Evolutionary conservation across 1,284 basidiomycete species (phyloP).

Genomic region (Fistulinella cinereoalba): DNA sequence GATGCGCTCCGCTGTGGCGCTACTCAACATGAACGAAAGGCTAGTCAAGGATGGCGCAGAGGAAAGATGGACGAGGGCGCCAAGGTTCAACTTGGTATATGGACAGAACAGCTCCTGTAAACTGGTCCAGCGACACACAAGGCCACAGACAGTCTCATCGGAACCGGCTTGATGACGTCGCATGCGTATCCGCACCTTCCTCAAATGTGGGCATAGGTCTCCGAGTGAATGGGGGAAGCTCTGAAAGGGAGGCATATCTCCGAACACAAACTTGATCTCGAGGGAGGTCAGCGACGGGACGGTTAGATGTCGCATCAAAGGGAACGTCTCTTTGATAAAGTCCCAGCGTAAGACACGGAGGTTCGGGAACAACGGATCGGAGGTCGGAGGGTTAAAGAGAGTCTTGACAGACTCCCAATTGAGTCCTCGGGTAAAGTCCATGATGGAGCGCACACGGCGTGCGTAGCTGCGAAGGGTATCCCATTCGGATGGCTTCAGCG

Average conservation of each 20-base stretch:
- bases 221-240: conserved; percentile 17
- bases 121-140: conserved; percentile 17
- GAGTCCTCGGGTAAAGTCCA: conserved; percentile 17
- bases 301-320: conserved; percentile 16
- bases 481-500: conserved; percentile 14
- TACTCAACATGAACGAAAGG: conserved; percentile 14
- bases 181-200: conserved; percentile 11
- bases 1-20: conserved; percentile 1
- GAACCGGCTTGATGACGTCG: conserved; percentile 7
- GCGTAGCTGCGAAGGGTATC: conserved; percentile 14
- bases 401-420: conserved; percentile 20
- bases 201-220: conserved; percentile 18
- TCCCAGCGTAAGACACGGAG: conserved; percentile 23
- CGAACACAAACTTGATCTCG: conserved; percentile 19
- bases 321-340: conserved; percentile 16
- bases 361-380: conserved; percentile 20
- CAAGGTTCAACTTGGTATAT: conserved; percentile 9
- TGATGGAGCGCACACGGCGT: conserved; percentile 17
- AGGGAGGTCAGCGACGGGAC: conserved; percentile 19
- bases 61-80: conserved; percentile 17
- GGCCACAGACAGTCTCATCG: conserved; percentile 8
- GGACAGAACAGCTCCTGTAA: conserved; percentile 18
- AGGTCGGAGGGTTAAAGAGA: conserved; percentile 16
- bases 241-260: conserved; percentile 14
- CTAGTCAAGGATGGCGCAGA: conserved; percentile 6